phyloP scores from a whole-genome alignment of 2,329 filamentous ascomycete species.

The Fusarium subglutinans region DNA sequence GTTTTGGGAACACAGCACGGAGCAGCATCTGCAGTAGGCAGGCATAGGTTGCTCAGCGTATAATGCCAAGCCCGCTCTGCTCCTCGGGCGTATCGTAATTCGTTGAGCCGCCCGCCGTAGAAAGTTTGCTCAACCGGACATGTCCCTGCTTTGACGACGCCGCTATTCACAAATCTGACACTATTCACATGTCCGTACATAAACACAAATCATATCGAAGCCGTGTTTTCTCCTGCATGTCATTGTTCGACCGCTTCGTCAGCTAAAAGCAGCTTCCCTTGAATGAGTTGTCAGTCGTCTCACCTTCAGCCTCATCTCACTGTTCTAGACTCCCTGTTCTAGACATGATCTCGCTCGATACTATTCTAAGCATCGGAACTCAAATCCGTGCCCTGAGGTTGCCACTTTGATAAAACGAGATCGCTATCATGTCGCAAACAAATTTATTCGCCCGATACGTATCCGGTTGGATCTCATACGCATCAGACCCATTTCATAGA shows the following conservation, averaged over 20 bases:
- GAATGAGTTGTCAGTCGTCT: slow-evolving; percentile 28
- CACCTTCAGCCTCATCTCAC: slow-evolving; percentile 25
- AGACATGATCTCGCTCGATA: slow-evolving; percentile 15
- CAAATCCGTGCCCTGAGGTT: slow-evolving; percentile 5
- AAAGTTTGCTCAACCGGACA: background rate
- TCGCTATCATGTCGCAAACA: slow-evolving; percentile 14
- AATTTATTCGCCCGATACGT: slow-evolving; percentile 14
- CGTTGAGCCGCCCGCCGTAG: background rate
- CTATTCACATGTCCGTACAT: slow-evolving; percentile 26
- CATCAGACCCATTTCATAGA: slow-evolving; percentile 28
- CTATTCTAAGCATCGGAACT: slow-evolving; percentile 17
- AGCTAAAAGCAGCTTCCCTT: slow-evolving; percentile 3
- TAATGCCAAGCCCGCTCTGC: slow-evolving; percentile 16
- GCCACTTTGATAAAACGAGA: slow-evolving; percentile 13
- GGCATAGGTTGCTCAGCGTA: slow-evolving; percentile 3
- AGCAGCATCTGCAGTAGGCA: slow-evolving; percentile 17
- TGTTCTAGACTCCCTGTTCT: slow-evolving; percentile 23
- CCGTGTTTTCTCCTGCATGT: background rate
- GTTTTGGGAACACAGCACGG: slow-evolving; percentile 7
- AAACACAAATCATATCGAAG: slow-evolving; percentile 2
- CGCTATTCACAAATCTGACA: slow-evolving; percentile 33
- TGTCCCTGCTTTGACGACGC: slow-evolving; percentile 16
- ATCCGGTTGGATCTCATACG: slow-evolving; percentile 18
- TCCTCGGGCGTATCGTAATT: slow-evolving; percentile 13
- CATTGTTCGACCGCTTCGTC: background rate